These are phyloP conservation scores for Ilyonectria mors-panacis DNA, from an alignment of 2,329 filamentous ascomycete species.

Conservation along the genomic window DNA sequence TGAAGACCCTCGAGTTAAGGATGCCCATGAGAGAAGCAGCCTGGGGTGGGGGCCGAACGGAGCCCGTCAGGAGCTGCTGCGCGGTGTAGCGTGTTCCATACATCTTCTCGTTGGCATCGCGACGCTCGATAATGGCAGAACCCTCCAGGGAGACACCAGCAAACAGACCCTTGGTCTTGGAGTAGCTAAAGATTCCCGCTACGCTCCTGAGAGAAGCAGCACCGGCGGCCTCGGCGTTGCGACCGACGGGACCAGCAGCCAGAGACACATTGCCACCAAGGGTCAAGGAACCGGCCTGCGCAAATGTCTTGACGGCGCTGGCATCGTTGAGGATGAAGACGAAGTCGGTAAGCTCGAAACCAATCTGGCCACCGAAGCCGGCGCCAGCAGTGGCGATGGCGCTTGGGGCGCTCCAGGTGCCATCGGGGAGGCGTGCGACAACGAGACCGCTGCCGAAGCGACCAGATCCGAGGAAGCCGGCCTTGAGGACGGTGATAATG, in stretches of 20 bases:
- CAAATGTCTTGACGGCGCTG: conserved; percentile 91
- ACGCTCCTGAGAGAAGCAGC: conserved; percentile 92
- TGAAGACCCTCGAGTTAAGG: conserved; percentile 88
- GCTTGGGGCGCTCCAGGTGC: conserved; percentile 84
- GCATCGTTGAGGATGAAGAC: conserved; percentile 98
- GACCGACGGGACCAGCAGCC: conserved; percentile 91
- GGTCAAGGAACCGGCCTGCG: conserved; percentile 91
- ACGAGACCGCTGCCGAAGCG: conserved; percentile 88
- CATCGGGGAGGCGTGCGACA: conserved; percentile 83
- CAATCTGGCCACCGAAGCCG: conserved; percentile 88
- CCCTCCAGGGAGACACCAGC: conserved; percentile 96
- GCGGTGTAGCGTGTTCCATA: conserved; percentile 90
- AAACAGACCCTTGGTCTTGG: conserved; percentile 97
- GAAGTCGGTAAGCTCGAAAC: conserved; percentile 91
- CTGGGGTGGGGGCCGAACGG: conserved; percentile 82
- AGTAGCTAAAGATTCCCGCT: conserved; percentile 95
- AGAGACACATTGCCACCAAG: conserved; percentile 97
- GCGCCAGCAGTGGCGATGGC: conserved; percentile 87
- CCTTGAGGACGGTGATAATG: conserved; percentile 89
- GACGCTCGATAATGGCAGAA: conserved; percentile 91
- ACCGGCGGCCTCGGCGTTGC: conserved; percentile 96
- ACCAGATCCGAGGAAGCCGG: conserved; percentile 86
- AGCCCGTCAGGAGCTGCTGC: conserved; percentile 83
- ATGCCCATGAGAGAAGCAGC: conserved; percentile 89
- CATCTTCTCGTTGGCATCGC: conserved; percentile 97